Percentiles rank a stretch among this genome's conserved stretches.
These are phyloP conservation scores for Corymbia calophylla DNA, from an alignment of 441 rosid species.

Conservation along the genomic window DNA sequence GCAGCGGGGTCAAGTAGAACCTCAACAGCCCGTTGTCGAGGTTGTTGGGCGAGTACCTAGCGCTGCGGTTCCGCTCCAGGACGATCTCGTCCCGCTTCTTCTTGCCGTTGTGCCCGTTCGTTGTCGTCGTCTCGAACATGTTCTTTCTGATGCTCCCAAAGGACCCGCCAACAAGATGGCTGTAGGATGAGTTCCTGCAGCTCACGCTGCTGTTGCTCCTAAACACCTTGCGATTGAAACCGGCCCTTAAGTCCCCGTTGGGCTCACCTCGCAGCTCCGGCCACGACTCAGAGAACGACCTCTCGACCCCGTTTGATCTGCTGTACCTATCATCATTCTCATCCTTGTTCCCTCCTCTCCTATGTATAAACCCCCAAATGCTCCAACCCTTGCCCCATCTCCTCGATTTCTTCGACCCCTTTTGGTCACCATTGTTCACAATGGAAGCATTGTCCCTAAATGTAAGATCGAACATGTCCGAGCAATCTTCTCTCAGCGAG, in stretches of 20 bases:
- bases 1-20: constrained; percentile 75
- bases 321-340: constrained; percentile 82
- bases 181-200: constrained; percentile 62
- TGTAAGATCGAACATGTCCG: constrained; percentile 55
- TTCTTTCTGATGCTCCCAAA: constrained; percentile 41
- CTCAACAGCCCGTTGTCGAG: constrained; percentile 78
- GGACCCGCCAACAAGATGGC: constrained; percentile 33
- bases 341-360: constrained; percentile 71
- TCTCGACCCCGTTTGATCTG: constrained; percentile 69
- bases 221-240: constrained; percentile 59
- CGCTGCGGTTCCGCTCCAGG: constrained; percentile 79
- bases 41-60: constrained; percentile 75
- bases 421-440: constrained; percentile 48
- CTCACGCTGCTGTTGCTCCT: constrained; percentile 99
- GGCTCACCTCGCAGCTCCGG: constrained; percentile 62
- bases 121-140: constrained; percentile 19
- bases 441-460: constrained; percentile 46
- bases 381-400: constrained; percentile 92
- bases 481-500: constrained; percentile 67
- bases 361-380: constrained; percentile 77
- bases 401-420: constrained; percentile 66
- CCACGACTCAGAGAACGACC: constrained; percentile 96
- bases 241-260: constrained; percentile 51
- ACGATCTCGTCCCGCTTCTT: constrained; percentile 67
- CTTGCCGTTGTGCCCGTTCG: constrained; percentile 35